Evolutionary conservation across 345 rosid genomes (phyloP).

Genomic region (Noccaea bulbosa): DNA sequence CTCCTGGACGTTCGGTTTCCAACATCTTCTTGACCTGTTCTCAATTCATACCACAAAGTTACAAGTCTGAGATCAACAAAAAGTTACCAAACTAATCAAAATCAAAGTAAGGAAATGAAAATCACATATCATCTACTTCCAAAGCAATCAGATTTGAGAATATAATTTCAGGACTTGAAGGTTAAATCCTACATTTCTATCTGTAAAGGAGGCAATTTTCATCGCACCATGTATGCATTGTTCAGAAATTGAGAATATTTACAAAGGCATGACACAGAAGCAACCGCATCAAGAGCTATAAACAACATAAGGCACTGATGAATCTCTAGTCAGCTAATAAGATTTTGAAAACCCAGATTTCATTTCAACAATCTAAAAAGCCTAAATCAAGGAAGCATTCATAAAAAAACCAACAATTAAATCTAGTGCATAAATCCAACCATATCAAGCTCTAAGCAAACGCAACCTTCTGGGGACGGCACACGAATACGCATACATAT

Average conservation of each 20-base stretch:
- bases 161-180: neutral
- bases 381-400: constrained; percentile 4
- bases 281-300: constrained; percentile 8
- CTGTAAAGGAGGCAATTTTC: neutral
- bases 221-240: constrained; percentile 2
- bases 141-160: constrained; percentile 8
- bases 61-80: constrained; percentile 19
- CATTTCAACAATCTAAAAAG: constrained; percentile 1
- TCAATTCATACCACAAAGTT: constrained; percentile 25
- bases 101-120: neutral
- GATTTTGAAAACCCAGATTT: neutral
- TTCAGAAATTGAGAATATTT: neutral
- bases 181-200: neutral
- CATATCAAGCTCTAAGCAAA: neutral
- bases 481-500: neutral
- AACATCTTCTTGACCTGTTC: constrained; percentile 70
- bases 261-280: constrained; percentile 1
- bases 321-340: neutral
- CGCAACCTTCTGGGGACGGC: neutral
- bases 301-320: neutral
- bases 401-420: neutral
- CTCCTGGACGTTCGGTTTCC: constrained; percentile 96
- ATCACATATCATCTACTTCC: neutral
- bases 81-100: constrained; percentile 20
- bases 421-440: neutral